Evolutionary conservation across 495 filamentous ascomycete genomes (phyloP), one percentile per base, ranked within the genome.

Genomic region (Pyrenopolyporus hunteri): DNA sequence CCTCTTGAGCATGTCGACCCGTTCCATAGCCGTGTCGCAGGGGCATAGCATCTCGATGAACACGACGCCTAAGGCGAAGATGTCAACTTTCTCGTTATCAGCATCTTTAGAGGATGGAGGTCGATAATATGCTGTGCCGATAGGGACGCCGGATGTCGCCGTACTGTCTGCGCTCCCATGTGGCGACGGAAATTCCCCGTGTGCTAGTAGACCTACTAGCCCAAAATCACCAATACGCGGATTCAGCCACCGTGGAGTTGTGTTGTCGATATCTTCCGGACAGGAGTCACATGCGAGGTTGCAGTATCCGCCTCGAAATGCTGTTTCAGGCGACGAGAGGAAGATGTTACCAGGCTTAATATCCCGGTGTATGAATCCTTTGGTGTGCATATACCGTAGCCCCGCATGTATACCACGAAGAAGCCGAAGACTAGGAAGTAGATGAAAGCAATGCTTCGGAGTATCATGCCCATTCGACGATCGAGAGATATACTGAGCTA

Each of bases 291-390:
- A 84, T 1, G 70, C 35, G 23, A 64, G 22, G 22, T 62, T 35
- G 29, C 69, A 71, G 32, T 64, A 71, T 29, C 69, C 69, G 17
- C 66, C 59, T 17, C 63, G 58, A 5, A 52, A 53, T 6, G 47
- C 63, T 11, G 14, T 16, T 10, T 45, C 48, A 0, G 63, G 75
- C 69, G 32, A 44, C 55, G 85, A 90, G 57, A 98, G 80, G 76
- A 98, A 98, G 74, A 98, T 96, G 77, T 98, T 98, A 79, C 98
- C 94, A 6, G 94, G 94, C 79, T 98, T 98, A 82, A 98, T 97
- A 74, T 98, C 94, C 47, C 95, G 90, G 71, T 98, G 94, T 75
- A 93, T 95, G 67, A 96, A 80, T 54, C 92, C 92, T 71, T 92
- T 91, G 58, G 82, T 76, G 73, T 98, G 94, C 77, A 97, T 89